These are phyloP conservation scores for Pseudocercospora fijiensis DNA, from an alignment of 2,329 filamentous ascomycete genomes.

Conservation along the genomic window DNA sequence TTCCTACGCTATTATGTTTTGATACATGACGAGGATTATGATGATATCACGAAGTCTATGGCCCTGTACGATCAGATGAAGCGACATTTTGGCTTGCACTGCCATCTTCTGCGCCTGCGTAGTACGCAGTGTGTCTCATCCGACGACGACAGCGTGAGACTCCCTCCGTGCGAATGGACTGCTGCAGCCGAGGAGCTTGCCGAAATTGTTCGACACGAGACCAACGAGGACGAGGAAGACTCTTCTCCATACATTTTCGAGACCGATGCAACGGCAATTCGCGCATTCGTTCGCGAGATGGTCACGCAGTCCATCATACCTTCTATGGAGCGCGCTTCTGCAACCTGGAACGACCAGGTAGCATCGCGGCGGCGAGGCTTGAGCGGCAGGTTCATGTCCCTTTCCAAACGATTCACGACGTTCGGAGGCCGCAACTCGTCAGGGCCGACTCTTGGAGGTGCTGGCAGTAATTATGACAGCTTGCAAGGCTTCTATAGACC, in stretches of 20 bases:
- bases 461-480: conserved; percentile 72
- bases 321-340: conserved; percentile 89
- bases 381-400: conserved; percentile 87
- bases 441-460: conserved; percentile 46
- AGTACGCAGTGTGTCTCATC: conserved; percentile 82
- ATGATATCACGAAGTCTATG: conserved; percentile 88
- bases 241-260: conserved; percentile 81
- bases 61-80: conserved; percentile 98
- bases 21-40: conserved; percentile 92
- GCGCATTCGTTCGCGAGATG: conserved; percentile 88
- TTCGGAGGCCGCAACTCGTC: conserved; percentile 68
- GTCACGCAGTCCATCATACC: conserved; percentile 92
- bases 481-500: conserved; percentile 77
- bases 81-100: conserved; percentile 93
- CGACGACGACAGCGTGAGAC: conserved; percentile 82
- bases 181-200: conserved; percentile 80
- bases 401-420: conserved; percentile 84
- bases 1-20: conserved; percentile 95
- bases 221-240: conserved; percentile 68
- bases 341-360: conserved; percentile 95
- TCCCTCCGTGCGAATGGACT: conserved; percentile 85
- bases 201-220: conserved; percentile 55
- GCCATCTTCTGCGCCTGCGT: conserved; percentile 81
- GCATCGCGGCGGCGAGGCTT: conserved; percentile 85
- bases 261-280: conserved; percentile 83